A percentile compares a stretch with the other conserved stretches of the same genome.
Conservation (phyloP, 2,329 filamentous ascomycete genomes). For the Macroventuria anomochaeta region DNA sequence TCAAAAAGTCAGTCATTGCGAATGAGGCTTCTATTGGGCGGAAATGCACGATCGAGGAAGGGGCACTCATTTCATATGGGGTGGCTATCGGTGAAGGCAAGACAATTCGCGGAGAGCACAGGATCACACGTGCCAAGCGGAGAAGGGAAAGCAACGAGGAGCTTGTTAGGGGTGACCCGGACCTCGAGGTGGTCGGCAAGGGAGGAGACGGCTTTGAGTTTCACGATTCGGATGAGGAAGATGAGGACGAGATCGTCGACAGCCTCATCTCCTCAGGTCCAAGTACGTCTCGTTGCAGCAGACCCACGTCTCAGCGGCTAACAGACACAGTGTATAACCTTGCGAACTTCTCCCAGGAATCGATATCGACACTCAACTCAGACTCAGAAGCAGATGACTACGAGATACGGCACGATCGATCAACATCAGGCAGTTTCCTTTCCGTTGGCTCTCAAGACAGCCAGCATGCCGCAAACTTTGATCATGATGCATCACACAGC, state of each 20-base stretch:
- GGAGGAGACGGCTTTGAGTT: slow-evolving; percentile 68
- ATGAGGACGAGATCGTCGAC: slow-evolving; percentile 63
- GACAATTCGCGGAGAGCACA: slow-evolving; percentile 51
- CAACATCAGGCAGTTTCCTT: slow-evolving; percentile 73
- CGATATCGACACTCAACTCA: slow-evolving; percentile 70
- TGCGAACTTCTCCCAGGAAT: slow-evolving; percentile 58
- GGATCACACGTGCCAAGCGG: slow-evolving; percentile 56
- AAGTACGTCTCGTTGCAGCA: slow-evolving; percentile 30
- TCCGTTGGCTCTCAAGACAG: slow-evolving; percentile 72
- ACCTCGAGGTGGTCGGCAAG: slow-evolving; percentile 62
- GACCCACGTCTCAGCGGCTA: slow-evolving; percentile 6
- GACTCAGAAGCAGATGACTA: slow-evolving; percentile 51
- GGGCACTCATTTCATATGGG: slow-evolving; percentile 79
- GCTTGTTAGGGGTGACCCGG: slow-evolving; percentile 47
- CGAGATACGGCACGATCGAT: slow-evolving; percentile 60
- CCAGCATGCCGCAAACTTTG: slow-evolving; percentile 69
- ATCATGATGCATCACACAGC: slow-evolving; percentile 83
- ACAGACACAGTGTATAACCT: slow-evolving; percentile 57
- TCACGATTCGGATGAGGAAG: slow-evolving; percentile 64
- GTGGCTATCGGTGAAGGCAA: slow-evolving; percentile 72
- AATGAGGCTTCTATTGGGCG: slow-evolving; percentile 74
- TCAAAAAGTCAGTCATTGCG: slow-evolving; percentile 78
- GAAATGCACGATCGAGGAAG: slow-evolving; percentile 70
- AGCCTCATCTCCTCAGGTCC: slow-evolving; percentile 47
- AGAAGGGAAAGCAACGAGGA: slow-evolving; percentile 54